Conservation (phyloP, 768 basidiomycete genomes). For the Cystobasidiopsis lactophilus region DNA sequence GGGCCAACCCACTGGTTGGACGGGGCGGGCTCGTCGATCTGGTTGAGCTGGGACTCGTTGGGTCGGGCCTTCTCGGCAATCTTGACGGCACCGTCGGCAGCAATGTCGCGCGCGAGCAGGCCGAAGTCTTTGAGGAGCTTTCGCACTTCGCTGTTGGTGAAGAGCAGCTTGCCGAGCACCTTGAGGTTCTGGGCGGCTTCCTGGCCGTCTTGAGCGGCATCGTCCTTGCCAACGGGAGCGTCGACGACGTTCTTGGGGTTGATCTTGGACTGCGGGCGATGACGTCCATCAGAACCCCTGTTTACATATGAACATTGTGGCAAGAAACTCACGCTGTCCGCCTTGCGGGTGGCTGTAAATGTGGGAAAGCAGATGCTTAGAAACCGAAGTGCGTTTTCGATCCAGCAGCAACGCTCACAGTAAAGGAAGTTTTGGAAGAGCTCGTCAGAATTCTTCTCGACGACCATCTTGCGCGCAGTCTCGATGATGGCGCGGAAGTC, state of each 20-base stretch:
- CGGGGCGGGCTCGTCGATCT: constrained; percentile 4
- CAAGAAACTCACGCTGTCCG: constrained; percentile 26
- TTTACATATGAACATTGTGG: background rate
- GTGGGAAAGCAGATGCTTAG: background rate
- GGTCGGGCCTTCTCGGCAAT: constrained; percentile 51
- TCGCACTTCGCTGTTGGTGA: constrained; percentile 49
- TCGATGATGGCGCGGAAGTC: constrained; percentile 61
- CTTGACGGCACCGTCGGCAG: constrained; percentile 39
- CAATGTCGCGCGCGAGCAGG: constrained; percentile 23
- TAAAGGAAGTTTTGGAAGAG: constrained; percentile 27
- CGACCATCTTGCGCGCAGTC: constrained; percentile 29
- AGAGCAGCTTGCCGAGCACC: constrained; percentile 49
- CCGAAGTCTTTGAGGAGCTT: constrained; percentile 25
- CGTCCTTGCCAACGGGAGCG: constrained; percentile 27
- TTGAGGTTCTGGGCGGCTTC: constrained; percentile 63
- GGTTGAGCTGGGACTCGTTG: constrained; percentile 33
- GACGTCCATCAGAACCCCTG: background rate
- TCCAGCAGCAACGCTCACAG: constrained; percentile 7
- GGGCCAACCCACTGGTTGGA: constrained; percentile 6
- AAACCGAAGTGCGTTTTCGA: background rate
- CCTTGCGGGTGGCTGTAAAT: constrained; percentile 36
- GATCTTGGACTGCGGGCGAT: background rate
- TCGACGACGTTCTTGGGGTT: constrained; percentile 28
- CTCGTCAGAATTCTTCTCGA: constrained; percentile 34
- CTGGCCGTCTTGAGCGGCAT: constrained; percentile 37